Base-by-base conservation (phyloP, 1,284 basidiomycete species). In the Salmacisia buchloeana region DNA sequence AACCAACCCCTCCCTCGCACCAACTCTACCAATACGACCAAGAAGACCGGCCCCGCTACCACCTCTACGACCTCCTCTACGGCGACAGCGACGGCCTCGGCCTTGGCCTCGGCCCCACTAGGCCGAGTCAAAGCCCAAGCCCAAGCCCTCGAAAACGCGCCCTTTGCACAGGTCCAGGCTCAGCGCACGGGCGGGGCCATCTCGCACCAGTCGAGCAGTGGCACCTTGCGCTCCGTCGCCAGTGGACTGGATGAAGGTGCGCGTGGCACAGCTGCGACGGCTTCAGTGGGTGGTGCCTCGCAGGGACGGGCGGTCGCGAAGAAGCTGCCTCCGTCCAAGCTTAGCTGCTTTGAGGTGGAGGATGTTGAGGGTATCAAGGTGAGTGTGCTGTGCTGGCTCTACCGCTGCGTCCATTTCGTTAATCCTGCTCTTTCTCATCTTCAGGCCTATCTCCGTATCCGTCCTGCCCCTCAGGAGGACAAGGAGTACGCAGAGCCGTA, bases 361-460 rank as follows among this genome's bases (percentile, higher is more conserved):
- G 49, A 54, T 54, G 23, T 31, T 2, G 49, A 54, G 29, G 49
- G 49, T 1, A 54, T 54, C 49, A 54, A 54, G 27, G 49, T 54
- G 31, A 15, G 49, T 54, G 13, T 25, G 29, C 1, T 9, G 2
- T 18, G 46, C 13, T 27, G 23, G 46, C 21, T 38, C 36, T 38
- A 38, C 2, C n/a, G 36, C 12, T 1, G n/a, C n/a, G 2, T 38
- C 52, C 21, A 9, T 29, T 29, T 46, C 12, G 13, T 43, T 6
- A 29, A 23, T 59, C n/a, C 35, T 15, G 5, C 2, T 23, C 5
- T 45, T 43, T 41, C 23, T 36, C n/a, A 23, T 58, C 23, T 15
- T 5, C 43, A 72, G 61, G 73, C 77, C 1, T 79, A 62, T 35
- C 66, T 79, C 31, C 74, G 77, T 36, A 76, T 79, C 46, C 65